A percentile compares a stretch with the other conserved stretches of the same genome.
phyloP scores from a whole-genome alignment of 306 rosid species.

The Malus sylvestris region DNA sequence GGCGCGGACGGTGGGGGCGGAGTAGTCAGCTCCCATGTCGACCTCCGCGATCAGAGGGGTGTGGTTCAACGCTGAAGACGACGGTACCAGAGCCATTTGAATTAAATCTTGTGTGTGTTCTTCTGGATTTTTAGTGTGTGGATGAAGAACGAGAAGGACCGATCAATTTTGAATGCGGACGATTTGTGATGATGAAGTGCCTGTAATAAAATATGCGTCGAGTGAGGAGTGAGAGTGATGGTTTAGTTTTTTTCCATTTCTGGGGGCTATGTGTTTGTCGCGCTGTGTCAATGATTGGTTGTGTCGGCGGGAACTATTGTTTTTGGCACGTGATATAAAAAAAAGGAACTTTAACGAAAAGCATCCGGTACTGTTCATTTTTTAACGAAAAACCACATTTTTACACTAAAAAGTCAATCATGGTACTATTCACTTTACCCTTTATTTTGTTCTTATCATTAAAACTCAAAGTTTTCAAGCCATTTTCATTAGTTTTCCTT shows the following conservation, averaged over 20 bases:
- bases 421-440: too few species aligned
- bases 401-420: too few species aligned
- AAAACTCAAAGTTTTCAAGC: too few species aligned
- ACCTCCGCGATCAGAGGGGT: conserved; percentile 59
- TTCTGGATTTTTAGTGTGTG: too few species aligned
- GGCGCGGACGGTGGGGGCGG: conserved; percentile 58
- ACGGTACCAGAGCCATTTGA: conserved; percentile 40
- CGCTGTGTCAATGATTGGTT: not conserved
- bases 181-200: not conserved
- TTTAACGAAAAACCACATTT: too few species aligned
- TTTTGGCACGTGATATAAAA: too few species aligned
- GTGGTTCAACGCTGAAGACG: conserved; percentile 28
- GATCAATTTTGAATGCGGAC: not conserved
- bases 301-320: too few species aligned
- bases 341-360: too few species aligned
- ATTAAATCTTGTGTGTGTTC: not conserved
- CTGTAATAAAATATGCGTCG: too few species aligned
- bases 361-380: too few species aligned
- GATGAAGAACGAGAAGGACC: not conserved
- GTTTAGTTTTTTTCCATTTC: not conserved
- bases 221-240: not conserved
- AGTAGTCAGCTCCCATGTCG: conserved; percentile 57
- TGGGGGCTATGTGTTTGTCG: not conserved
- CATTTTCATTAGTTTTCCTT: too few species aligned
- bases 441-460: too few species aligned